Conservation (phyloP, 257 asterid species). For the Marsdenia floribunda region DNA sequence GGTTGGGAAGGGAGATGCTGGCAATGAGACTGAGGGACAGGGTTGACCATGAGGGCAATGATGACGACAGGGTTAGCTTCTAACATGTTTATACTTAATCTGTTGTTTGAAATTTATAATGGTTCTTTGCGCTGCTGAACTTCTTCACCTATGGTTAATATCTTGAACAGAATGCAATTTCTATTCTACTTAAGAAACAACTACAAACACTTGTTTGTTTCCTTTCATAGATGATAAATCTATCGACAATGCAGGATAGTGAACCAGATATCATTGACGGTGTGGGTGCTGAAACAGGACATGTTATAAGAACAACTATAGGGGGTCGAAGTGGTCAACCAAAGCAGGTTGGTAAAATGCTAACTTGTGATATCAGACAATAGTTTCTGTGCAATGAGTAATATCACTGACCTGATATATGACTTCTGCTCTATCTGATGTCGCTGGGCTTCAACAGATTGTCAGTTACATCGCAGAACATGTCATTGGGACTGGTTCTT, state of each 20-base stretch:
- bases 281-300: constrained; percentile 95
- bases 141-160: background rate
- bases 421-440: constrained; percentile 3
- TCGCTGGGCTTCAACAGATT: constrained; percentile 49
- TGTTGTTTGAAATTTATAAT: constrained; percentile 6
- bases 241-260: constrained; percentile 68
- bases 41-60: constrained; percentile 61
- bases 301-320: constrained; percentile 73
- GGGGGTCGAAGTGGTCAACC: constrained; percentile 95
- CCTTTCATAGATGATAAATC: background rate
- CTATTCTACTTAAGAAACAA: constrained; percentile 1
- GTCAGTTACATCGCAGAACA: constrained; percentile 94
- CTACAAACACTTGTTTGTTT: background rate
- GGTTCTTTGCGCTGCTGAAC: background rate
- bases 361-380: constrained; percentile 17
- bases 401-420: constrained; percentile 15
- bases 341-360: constrained; percentile 59
- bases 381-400: constrained; percentile 21
- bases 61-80: constrained; percentile 71
- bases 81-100: background rate
- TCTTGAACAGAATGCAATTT: background rate
- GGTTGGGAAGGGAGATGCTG: constrained; percentile 95
- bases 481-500: constrained; percentile 96
- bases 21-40: constrained; percentile 89
- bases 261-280: constrained; percentile 91